These are phyloP conservation scores for Akanthomyces muscarius DNA, from an alignment of 2,329 filamentous ascomycete genomes.

Conservation along the genomic window DNA sequence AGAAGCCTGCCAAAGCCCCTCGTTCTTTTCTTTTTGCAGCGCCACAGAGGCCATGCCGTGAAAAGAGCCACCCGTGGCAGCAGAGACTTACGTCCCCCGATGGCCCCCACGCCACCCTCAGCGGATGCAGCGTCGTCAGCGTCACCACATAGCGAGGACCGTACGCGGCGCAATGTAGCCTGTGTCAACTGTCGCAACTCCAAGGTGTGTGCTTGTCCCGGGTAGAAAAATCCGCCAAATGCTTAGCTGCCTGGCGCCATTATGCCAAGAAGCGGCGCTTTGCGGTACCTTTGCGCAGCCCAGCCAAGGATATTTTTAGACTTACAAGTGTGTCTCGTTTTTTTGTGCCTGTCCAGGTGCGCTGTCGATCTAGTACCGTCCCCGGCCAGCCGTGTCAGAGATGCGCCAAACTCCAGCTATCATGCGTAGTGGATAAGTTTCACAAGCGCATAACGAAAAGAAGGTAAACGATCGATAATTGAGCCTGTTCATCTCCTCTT, in stretches of 20 bases:
- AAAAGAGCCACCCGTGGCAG: slow-evolving; percentile 8
- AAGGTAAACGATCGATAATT: slow-evolving; percentile 31
- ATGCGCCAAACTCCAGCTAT: slow-evolving; percentile 40
- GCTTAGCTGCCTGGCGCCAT: neutral
- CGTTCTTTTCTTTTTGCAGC: neutral
- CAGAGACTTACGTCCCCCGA: slow-evolving; percentile 18
- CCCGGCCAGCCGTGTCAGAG: slow-evolving; percentile 41
- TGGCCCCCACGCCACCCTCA: slow-evolving; percentile 30
- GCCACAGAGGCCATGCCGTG: slow-evolving; percentile 16
- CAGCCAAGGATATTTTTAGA: slow-evolving; percentile 14
- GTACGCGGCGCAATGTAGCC: slow-evolving; percentile 35
- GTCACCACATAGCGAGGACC: slow-evolving; percentile 25
- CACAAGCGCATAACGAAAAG: slow-evolving; percentile 44
- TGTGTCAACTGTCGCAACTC: slow-evolving; percentile 38
- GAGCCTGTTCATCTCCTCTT: neutral
- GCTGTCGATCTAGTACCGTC: slow-evolving; percentile 39
- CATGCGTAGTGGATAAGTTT: slow-evolving; percentile 44
- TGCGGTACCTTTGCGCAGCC: neutral
- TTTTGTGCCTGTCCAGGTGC: slow-evolving; percentile 32
- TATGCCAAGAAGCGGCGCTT: neutral
- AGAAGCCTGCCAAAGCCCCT: neutral
- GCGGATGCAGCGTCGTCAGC: slow-evolving; percentile 25
- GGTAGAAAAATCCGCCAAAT: neutral
- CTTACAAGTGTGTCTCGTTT: slow-evolving; percentile 14
- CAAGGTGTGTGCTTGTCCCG: slow-evolving; percentile 29